Base-by-base conservation (phyloP, 2,329 filamentous ascomycete genomes). In the Hypoxylon sp. region DNA sequence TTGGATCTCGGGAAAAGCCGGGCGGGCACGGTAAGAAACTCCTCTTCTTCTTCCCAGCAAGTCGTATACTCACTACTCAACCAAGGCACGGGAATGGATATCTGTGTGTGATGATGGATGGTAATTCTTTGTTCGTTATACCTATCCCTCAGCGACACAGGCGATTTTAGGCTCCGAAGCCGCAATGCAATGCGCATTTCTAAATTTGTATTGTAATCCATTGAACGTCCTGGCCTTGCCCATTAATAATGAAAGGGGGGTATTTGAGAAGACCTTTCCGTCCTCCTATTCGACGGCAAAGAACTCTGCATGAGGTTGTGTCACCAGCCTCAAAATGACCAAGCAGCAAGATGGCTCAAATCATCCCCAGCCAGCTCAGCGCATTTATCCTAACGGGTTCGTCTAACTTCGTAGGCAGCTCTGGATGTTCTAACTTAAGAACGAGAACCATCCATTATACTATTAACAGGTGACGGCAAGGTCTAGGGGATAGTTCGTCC, bases 291-390 rank as follows among this genome's bases (percentile, higher is more conserved):
- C 44, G 55, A 55, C 47, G 51, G 55, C 46, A 45, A 55, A 55
- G 51, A 27, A 46, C 47, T 47, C 13, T 55, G 55, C 55, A 58
- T 58, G 48, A 55, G 40, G 55, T 55, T 40, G 55, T 58, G 55
- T 48, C n/a, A 55, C 55, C 55, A 55, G 51, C 55, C 51, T 55
- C 51, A 55, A 35, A 43, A 51, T 45, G 51, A 21, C 38, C 37
- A 55, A 49, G 27, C 21, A 44, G 26, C 31, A 51, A 35, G 42
- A 31, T 35, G 36, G 54, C 27, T 31, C 27, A 26, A 41, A 50
- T 43, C 25, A 37, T 32, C 37, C 31, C 36, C 32, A 7, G 27
- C 12, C 6, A 7, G 5, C 12, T 8, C 21, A 36, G 38, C 36
- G 23, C 26, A 57, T 48, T 55, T 55, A 55, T 51, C 51, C 51